Base-by-base conservation (phyloP, 1,284 basidiomycete genomes). In the Tetrapyrgos nigripes region DNA sequence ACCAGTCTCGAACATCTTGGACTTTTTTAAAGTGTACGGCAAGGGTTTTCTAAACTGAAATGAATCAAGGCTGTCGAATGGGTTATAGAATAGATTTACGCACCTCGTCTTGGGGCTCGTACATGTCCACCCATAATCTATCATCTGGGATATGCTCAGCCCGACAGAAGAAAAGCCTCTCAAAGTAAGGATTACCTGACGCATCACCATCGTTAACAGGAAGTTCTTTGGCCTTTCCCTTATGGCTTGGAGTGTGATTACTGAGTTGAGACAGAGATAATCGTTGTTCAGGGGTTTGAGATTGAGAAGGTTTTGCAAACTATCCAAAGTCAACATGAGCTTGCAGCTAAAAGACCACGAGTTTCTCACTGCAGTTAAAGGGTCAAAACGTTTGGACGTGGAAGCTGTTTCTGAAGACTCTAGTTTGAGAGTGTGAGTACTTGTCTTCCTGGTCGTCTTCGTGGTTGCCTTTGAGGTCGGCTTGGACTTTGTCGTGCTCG, bases 1-100 rank as follows among this genome's bases (percentile, higher is more conserved):
- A 72, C 97, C 97, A 99, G 23, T 81, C 79, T 19, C 89, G 84
- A 4, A 98, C 92, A 63, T 94, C 92, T 50, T 88, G 85, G 0
- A 98, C 86, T 70, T 98, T 96, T 17, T 83, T 84, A 58, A 91
- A 88, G 70, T 98, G 95, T 3, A 98, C 92, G 1, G 94, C 95
- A 1, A 99, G 81, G 31, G 96, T 89, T 26, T 80, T 83, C 92
- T 94, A 61, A 47, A 28, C 19, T 44, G 40, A 29, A 47, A 48
- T 55, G 50, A 53, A 58, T 24, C 45, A 23, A 55, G 58, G 37
- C 33, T 60, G 50, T n/a, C 50, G 29, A 28, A 14, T 8, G 28
- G 4, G 35, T 4, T 11, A 59, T 24, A 50, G 26, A 51, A 45
- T n/a, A 56, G n/a, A n/a, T n/a, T n/a, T n/a, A n/a, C 76, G 50